Evolutionary conservation across 2,329 filamentous ascomycete species (phyloP).

Genomic region (Samsoniella hepiali): DNA sequence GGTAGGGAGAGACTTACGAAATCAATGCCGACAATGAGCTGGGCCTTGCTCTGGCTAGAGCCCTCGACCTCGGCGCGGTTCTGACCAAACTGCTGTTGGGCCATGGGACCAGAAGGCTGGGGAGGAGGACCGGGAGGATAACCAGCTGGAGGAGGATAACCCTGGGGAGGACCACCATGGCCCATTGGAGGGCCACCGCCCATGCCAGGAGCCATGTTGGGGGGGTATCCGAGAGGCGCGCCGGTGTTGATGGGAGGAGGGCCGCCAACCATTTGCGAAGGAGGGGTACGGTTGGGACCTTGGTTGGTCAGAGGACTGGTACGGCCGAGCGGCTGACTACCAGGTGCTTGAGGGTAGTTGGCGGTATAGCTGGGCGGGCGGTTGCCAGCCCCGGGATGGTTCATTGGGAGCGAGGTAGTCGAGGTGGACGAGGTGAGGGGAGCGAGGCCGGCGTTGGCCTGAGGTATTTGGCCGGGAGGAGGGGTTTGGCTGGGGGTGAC

Average conservation of each 20-base stretch:
- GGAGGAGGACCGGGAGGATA: conserved; percentile 47
- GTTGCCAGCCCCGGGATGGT: conserved; percentile 57
- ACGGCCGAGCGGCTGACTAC: conserved; percentile 42
- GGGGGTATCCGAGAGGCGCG: conserved; percentile 59
- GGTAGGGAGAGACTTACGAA: conserved; percentile 62
- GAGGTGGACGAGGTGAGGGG: conserved; percentile 42
- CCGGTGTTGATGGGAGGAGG: conserved; percentile 66
- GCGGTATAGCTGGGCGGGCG: conserved; percentile 63
- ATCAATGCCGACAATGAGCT: conserved; percentile 97
- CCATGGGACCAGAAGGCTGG: conserved; percentile 35
- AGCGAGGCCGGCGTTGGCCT: conserved; percentile 32
- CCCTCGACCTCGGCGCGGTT: conserved; percentile 76
- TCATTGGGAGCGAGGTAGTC: conserved; percentile 54
- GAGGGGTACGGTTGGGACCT: conserved; percentile 52
- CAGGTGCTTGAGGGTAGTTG: conserved; percentile 45
- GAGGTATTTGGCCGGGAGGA: conserved; percentile 49
- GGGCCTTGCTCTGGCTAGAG: conserved; percentile 85
- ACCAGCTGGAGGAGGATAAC: conserved; percentile 43
- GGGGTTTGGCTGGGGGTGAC: conserved; percentile 33
- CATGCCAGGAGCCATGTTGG: conserved; percentile 44
- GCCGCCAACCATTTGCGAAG: conserved; percentile 59
- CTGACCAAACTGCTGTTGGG: conserved; percentile 44
- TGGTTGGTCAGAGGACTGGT: conserved; percentile 48
- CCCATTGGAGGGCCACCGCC: conserved; percentile 41
- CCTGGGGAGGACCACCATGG: conserved; percentile 41